Conservation (phyloP, 2,329 filamentous ascomycete genomes). For the Fusarium anguioides region DNA sequence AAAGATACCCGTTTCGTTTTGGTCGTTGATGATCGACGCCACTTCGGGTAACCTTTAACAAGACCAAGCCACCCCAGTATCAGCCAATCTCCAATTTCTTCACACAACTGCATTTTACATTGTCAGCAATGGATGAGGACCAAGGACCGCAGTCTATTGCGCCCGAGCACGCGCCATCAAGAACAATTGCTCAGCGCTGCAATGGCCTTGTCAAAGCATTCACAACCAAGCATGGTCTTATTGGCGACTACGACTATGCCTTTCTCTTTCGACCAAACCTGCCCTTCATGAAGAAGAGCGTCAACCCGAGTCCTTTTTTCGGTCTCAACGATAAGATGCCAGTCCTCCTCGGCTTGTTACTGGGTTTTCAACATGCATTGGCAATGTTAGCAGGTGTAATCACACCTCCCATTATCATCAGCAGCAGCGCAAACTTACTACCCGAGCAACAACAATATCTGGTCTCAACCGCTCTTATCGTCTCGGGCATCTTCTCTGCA, state of each 20-base stretch:
- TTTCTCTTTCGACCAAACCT: conserved; percentile 86
- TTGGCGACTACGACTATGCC: conserved; percentile 90
- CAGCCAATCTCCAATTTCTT: conserved; percentile 6
- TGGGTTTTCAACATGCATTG: conserved; percentile 83
- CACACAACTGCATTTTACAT: conserved; percentile 12
- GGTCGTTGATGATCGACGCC: conserved; percentile 10
- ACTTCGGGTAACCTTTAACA: conserved; percentile 5
- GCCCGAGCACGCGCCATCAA: conserved; percentile 52
- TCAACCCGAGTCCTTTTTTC: conserved; percentile 76
- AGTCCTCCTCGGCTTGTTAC: conserved; percentile 75
- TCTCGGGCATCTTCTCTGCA: conserved; percentile 78
- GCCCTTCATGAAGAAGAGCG: conserved; percentile 77
- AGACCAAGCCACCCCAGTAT: neutral
- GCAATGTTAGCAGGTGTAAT: conserved; percentile 82
- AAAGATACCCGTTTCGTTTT: conserved; percentile 14
- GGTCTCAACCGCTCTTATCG: conserved; percentile 81
- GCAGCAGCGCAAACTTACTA: conserved; percentile 71
- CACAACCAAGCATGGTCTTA: conserved; percentile 74
- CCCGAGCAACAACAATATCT: conserved; percentile 76
- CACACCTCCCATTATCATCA: conserved; percentile 80
- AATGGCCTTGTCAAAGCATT: conserved; percentile 54
- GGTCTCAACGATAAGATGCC: conserved; percentile 85
- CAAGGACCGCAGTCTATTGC: conserved; percentile 63
- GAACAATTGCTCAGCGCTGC: conserved; percentile 44
- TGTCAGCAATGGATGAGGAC: conserved; percentile 64